These are phyloP conservation scores for Hymenoscyphus linearis DNA, from an alignment of 2,329 filamentous ascomycete genomes.

Conservation along the genomic window DNA sequence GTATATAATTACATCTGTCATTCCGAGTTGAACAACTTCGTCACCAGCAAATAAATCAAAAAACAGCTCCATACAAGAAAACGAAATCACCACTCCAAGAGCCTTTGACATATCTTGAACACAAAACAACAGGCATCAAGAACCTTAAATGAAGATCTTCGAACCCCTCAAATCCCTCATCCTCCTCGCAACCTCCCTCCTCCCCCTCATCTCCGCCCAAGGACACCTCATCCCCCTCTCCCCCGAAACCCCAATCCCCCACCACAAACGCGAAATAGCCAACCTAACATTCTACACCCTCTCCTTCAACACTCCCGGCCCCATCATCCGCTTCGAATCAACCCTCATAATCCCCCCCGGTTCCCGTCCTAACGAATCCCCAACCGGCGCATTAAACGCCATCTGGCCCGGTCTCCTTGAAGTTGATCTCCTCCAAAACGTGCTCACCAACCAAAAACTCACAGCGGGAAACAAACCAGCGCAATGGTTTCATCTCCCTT, in stretches of 20 bases:
- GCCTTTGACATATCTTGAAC: too few species aligned
- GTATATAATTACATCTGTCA: background rate
- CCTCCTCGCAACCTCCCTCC: background rate
- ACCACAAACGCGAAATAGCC: conserved; percentile 1
- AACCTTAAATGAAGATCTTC: background rate
- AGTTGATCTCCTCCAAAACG: conserved; percentile 17
- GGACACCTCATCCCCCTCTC: background rate
- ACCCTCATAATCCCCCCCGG: conserved; percentile 15
- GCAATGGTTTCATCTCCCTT: conserved; percentile 18
- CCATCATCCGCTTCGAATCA: conserved; percentile 16
- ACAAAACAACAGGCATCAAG: too few species aligned
- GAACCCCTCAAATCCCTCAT: background rate
- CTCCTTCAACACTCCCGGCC: background rate
- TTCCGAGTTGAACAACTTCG: background rate
- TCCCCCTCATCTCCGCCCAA: background rate
- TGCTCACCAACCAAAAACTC: conserved; percentile 16
- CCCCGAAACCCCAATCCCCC: background rate
- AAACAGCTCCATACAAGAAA: background rate
- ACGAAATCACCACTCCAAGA: too few species aligned
- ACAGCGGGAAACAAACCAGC: background rate
- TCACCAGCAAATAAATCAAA: background rate
- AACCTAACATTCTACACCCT: conserved; percentile 8
- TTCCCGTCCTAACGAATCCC: conserved; percentile 14
- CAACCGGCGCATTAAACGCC: conserved; percentile 46
- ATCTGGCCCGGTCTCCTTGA: conserved; percentile 40